Percentiles rank a stretch among this genome's conserved stretches.
Evolutionary conservation across 179 eudicot genomes (phyloP).

Genomic region (Vitellaria paradoxa): DNA sequence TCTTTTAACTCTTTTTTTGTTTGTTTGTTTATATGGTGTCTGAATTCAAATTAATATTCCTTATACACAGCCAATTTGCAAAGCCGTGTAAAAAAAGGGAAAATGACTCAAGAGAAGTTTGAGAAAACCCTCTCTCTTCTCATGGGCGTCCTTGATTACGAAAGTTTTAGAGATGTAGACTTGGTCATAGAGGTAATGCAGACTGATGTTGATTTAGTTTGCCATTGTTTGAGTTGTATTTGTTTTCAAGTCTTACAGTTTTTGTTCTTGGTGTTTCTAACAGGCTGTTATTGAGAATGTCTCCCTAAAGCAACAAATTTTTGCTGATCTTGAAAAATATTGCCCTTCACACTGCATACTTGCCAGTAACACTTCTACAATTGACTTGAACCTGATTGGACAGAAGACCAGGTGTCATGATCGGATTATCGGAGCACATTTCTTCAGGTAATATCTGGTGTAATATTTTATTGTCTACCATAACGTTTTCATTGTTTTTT

Average conservation of each 20-base stretch:
- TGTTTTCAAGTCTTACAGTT: conserved; percentile 1
- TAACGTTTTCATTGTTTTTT: neutral
- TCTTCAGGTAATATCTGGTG: conserved; percentile 43
- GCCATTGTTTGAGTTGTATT: neutral
- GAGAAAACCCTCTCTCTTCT: conserved; percentile 50
- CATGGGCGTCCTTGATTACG: conserved; percentile 53
- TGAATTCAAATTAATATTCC: neutral
- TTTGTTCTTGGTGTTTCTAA: neutral
- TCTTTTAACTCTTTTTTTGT: no score
- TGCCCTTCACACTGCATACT: conserved; percentile 59
- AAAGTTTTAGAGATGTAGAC: conserved; percentile 55
- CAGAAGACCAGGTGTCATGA: conserved; percentile 46
- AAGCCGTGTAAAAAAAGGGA: conserved; percentile 60
- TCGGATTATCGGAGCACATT: conserved; percentile 59
- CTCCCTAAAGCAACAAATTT: conserved; percentile 49
- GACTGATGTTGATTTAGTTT: neutral
- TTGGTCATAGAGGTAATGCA: conserved; percentile 60
- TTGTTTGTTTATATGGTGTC: neutral
- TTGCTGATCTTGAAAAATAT: conserved; percentile 49
- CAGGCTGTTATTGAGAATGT: conserved; percentile 64
- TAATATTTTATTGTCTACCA: no score
- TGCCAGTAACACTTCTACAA: conserved; percentile 60
- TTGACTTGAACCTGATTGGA: conserved; percentile 50
- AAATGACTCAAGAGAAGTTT: conserved; percentile 50
- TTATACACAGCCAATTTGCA: conserved; percentile 44